Evolutionary conservation across 2,329 filamentous ascomycete species (phyloP).

Genomic region (Penicillium fuscoglaucum): DNA sequence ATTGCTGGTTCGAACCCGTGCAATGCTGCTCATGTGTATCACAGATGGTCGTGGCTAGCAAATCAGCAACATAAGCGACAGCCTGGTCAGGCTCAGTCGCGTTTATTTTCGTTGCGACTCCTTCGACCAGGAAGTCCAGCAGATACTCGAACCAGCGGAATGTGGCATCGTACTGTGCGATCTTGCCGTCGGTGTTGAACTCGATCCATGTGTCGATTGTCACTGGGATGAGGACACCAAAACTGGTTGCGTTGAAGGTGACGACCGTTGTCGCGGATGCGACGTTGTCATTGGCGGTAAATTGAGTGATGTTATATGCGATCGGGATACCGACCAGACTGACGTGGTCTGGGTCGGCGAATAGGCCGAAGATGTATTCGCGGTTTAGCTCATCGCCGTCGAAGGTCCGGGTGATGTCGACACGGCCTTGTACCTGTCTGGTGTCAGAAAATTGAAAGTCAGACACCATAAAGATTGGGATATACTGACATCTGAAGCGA

Average conservation of each 20-base stretch:
- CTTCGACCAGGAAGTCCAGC: slow-evolving; percentile 20
- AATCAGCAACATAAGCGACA: slow-evolving; percentile 15
- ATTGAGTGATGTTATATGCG: slow-evolving; percentile 29
- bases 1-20: slow-evolving; percentile 24
- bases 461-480: background rate
- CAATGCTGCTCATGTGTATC: slow-evolving; percentile 24
- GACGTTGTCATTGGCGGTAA: slow-evolving; percentile 25
- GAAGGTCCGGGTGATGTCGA: slow-evolving; percentile 30
- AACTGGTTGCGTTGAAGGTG: slow-evolving; percentile 28
- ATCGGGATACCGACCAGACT: slow-evolving; percentile 27
- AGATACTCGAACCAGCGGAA: slow-evolving; percentile 31
- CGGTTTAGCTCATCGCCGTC: slow-evolving; percentile 29
- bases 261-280: slow-evolving; percentile 25
- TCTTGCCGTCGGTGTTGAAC: slow-evolving; percentile 24
- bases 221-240: slow-evolving; percentile 23
- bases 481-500: slow-evolving; percentile 21
- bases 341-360: slow-evolving; percentile 21
- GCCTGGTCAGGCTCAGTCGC: slow-evolving; percentile 14
- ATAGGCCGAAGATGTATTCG: slow-evolving; percentile 33
- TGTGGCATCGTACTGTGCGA: slow-evolving; percentile 26
- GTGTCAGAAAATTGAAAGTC: background rate
- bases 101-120: slow-evolving; percentile 20
- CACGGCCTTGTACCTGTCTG: slow-evolving; percentile 28
- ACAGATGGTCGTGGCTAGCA: slow-evolving; percentile 25
- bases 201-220: slow-evolving; percentile 33